These are phyloP conservation scores for Pleurotus djamor DNA, from an alignment of 768 basidiomycete species.

Conservation along the genomic window DNA sequence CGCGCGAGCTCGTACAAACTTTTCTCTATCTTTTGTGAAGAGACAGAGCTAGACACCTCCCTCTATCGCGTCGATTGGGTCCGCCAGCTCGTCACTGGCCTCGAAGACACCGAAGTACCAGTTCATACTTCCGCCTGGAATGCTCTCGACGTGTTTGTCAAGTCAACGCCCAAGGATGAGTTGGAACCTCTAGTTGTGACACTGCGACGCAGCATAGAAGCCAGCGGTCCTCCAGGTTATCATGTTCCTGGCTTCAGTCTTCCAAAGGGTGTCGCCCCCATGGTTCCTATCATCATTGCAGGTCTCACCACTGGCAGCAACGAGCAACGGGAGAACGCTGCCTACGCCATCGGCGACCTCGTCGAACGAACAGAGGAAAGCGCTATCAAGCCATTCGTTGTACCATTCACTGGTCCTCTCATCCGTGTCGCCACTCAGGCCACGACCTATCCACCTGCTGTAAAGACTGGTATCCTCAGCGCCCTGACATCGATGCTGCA, in stretches of 20 bases:
- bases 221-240: constrained; percentile 73
- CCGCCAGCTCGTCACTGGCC: constrained; percentile 76
- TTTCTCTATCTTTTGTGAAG: constrained; percentile 82
- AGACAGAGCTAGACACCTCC: constrained; percentile 75
- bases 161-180: constrained; percentile 90
- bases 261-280: constrained; percentile 78
- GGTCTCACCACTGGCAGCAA: constrained; percentile 94
- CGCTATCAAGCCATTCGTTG: constrained; percentile 93
- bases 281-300: constrained; percentile 85
- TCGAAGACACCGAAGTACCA: constrained; percentile 73
- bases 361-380: constrained; percentile 79
- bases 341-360: constrained; percentile 94
- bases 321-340: constrained; percentile 93
- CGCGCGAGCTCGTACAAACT: constrained; percentile 79
- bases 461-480: constrained; percentile 88
- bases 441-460: constrained; percentile 85
- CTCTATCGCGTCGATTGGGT: constrained; percentile 95
- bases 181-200: constrained; percentile 89
- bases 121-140: constrained; percentile 84
- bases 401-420: constrained; percentile 92
- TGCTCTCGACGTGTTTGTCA: constrained; percentile 86
- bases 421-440: constrained; percentile 93
- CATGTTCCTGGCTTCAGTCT: constrained; percentile 85
- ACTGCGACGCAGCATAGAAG: constrained; percentile 84
- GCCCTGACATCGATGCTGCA: constrained; percentile 85